Base-by-base conservation (phyloP, 2,329 filamentous ascomycete genomes). In the Hyphodiscus sp. region DNA sequence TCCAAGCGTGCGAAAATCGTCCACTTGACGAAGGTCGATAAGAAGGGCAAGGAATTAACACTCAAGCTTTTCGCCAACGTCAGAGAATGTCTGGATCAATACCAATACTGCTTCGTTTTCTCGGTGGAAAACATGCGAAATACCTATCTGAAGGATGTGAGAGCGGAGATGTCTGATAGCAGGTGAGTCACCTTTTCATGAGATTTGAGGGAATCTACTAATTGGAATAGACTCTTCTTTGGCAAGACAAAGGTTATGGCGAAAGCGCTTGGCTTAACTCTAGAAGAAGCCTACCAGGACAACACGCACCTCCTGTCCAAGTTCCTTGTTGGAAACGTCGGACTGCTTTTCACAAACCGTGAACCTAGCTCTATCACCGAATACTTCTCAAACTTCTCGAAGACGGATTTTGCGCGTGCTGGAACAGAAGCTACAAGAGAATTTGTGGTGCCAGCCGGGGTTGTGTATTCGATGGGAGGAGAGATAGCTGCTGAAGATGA, bases 231-330 rank as follows among this genome's bases (percentile, higher is more conserved):
- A 65, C 77, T 99, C 70, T 97, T 97, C 83, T 97, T 96, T 74
- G 94, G 92, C 75, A 99, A 97, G 78, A 97, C 92, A 56, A 97
- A 97, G 76, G 91, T 99, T 71, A 97, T 97, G 91, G 85, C 89
- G 65, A 92, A 94, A 74, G 91, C 94, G 53, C 86, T 99, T 23
- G 94, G 94, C 68, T 81, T 81, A 60, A 85, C 78, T 51, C 79
- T 84, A 62, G 86, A 88, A 67, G 87, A 89, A 66, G 89, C 91
- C 73, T 81, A 88, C 72, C 87, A 89, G 63, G 82, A 88, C 45
- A 89, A 89, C 68, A 82, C 94, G 65, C 78, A 89, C 69, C 73
- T 75, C 58, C 82, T 96, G 54, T 74, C 80, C 19, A 75, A 76
- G 45, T 81, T 89, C 76, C 78, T 97, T 49, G 73, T 78, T 62